Evolutionary conservation across 306 rosid genomes (phyloP).

Genomic region (Ammopiptanthus mongolicus): DNA sequence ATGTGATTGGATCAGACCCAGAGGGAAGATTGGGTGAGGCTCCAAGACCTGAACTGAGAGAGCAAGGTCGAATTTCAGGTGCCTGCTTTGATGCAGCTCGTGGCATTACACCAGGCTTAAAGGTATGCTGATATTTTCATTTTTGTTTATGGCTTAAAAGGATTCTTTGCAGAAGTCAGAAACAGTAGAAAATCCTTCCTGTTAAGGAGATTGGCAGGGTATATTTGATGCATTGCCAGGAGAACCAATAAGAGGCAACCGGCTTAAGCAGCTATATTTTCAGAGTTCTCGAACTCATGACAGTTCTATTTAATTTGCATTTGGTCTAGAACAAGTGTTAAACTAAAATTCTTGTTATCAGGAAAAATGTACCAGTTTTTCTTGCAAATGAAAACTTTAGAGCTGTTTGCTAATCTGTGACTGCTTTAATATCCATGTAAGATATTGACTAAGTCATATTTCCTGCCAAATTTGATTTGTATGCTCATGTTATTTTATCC

Average conservation of each 20-base stretch:
- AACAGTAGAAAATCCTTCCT: not conserved
- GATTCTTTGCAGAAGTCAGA: not conserved
- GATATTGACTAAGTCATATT: not conserved
- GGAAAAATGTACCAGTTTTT: not conserved
- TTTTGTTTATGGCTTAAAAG: not conserved
- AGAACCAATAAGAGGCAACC: not conserved
- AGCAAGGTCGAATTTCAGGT: constrained; percentile 96
- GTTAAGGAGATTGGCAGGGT: not conserved
- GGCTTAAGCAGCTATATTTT: not conserved
- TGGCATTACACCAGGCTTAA: constrained; percentile 69
- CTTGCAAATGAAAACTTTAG: not conserved
- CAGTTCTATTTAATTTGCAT: not conserved
- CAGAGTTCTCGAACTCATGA: not conserved
- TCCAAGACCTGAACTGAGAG: constrained; percentile 94
- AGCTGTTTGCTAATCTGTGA: not conserved
- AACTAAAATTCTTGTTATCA: not conserved
- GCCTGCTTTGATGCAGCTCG: constrained; percentile 99
- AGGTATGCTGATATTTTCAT: constrained; percentile 43
- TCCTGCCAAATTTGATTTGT: not conserved
- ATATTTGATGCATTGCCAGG: not conserved
- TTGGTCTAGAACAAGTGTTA: not conserved
- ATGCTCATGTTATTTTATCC: not conserved
- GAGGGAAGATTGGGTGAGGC: constrained; percentile 98
- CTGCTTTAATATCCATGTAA: not conserved
- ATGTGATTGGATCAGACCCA: constrained; percentile 97